Evolutionary conservation across 345 rosid species (phyloP), one percentile per base, ranked within the genome.

Genomic region (Eucalyptus curtisii): DNA sequence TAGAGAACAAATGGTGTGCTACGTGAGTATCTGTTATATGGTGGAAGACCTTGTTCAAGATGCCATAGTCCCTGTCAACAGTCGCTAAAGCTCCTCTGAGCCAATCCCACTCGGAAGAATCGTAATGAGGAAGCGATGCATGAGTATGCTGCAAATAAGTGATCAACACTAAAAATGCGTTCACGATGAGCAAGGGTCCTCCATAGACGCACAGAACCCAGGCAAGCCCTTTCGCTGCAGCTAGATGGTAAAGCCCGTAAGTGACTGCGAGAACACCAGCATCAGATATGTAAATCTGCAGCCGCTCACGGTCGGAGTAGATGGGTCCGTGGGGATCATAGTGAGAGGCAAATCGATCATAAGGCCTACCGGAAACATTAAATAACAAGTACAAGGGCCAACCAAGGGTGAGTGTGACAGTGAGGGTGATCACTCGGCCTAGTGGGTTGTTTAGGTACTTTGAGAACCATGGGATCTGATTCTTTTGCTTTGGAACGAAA

Each of bases 131-230:
- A 89, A 96, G 89, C 1, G 99, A 90, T 2, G 96, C 95, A 49
- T 97, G 99, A 37, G 99, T 96, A 93, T 97, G 99, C 90, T 97
- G 99, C 94, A 97, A 91, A 88, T 88, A 97, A 2, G 99, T 97
- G 90, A 96, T 96, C 91, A 90, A 79, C 19, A 96, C 99, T 6
- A 97, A 93, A 87, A 96, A 95, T 5, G 90, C 93, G 40, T 96
- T 96, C 47, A 96, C 98, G 5, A 96, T 91, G 86, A 96, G 89
- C 86, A 97, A 90, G 3, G 99, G 99, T 7, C 90, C 94, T 25
- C 99, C 99, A 13, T 96, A 96, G 25, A 93, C 86, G 47, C 95
- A 94, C 49, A 96, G 13, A 84, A 96, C 91, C 91, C 96, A 95
- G 19, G 93, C 95, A 27, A 97, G 82, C 19, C 99, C 98, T 80